Percentiles rank a stretch among this genome's conserved stretches.
phyloP scores from a whole-genome alignment of 208 protist genomes.

The Leishmania tarentolae region DNA sequence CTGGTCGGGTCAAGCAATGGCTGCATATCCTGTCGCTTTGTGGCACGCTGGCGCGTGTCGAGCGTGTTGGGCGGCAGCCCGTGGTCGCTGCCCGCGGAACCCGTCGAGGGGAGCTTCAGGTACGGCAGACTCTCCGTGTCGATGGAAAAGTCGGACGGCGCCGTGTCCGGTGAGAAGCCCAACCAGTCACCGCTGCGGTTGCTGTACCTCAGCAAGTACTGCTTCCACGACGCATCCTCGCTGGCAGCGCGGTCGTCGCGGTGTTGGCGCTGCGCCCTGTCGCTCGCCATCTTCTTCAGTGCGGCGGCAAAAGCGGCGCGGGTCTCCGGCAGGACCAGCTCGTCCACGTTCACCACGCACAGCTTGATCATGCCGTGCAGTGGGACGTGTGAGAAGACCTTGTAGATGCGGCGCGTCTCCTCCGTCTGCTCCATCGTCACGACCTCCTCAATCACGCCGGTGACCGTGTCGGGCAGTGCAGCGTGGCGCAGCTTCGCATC shows the following conservation, averaged over 20 bases:
- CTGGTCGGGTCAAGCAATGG: conserved; percentile 14
- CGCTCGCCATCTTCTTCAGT: conserved; percentile 45
- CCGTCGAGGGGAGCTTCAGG: conserved; percentile 58
- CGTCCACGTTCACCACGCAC: conserved; percentile 70
- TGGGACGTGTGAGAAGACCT: conserved; percentile 80
- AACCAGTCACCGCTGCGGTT: conserved; percentile 10
- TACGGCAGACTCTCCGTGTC: conserved; percentile 55
- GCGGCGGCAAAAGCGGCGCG: conserved; percentile 44
- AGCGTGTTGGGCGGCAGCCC: conserved; percentile 67
- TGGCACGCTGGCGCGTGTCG: conserved; percentile 72
- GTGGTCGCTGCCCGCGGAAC: conserved; percentile 44
- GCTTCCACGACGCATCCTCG: conserved; percentile 70
- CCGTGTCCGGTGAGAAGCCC: conserved; percentile 28
- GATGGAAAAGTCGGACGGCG: conserved; percentile 54
- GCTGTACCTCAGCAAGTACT: conserved; percentile 64
- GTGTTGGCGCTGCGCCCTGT: conserved; percentile 30
- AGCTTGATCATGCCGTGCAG: conserved; percentile 78
- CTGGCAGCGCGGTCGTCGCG: conserved; percentile 28
- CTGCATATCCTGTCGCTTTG: conserved; percentile 53
- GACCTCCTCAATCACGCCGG: conserved; percentile 63
- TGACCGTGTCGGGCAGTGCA: conserved; percentile 51
- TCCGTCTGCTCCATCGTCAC: conserved; percentile 70
- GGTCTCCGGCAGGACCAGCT: conserved; percentile 64
- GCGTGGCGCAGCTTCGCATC: conserved; percentile 59
- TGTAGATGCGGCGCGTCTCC: conserved; percentile 70